Base-by-base conservation (phyloP, 441 rosid genomes). In the Monsonia emarginata region DNA sequence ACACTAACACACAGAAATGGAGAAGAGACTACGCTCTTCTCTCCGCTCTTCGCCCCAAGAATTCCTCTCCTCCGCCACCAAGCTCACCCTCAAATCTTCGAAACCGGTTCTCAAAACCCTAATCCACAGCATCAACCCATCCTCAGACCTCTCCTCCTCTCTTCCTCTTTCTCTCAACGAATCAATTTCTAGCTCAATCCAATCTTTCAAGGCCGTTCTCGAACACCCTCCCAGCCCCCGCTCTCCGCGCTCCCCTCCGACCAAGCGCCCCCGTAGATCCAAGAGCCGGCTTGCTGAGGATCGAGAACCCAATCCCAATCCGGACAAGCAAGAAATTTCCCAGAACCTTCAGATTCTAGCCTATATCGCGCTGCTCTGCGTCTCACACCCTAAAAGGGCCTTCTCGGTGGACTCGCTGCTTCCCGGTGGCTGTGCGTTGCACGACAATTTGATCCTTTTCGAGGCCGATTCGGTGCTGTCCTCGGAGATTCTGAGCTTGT, bases 1-100 rank as follows among this genome's bases (percentile, higher is more conserved):
- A 1, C 1, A 5, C 32, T 30, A n/a, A n/a, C n/a, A n/a, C 54
- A n/a, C 11, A 6, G 6, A 64, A 65, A 87, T 89, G 96, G 93
- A 88, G 84, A 90, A 87, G 81, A 78, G 83, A 36, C 89, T 88
- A 14, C 85, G 91, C 4, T 80, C 91, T 1, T 79, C 86, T 48
- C 91, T 88, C 61, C 79, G 73, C 50, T 83, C 91, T 63, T 85
- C 96, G 1, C 82, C 94, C 11, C 84, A 84, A 2, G 94, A 87
- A 18, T 88, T 90, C 83, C 74, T 90, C 64, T 75, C 86, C 48
- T 42, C 81, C 32, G 89, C 84, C 69, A 59, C 75, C 6, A 80
- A 68, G 28, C 78, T 75, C 63, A 69, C 66, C 69, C 73, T 85
- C 21, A 90, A 86, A 80, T 76, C 92, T 63, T 74, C 88, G 1